phyloP scores from a whole-genome alignment of 129 eudicot genomes.

The Artemisia tridentata region DNA sequence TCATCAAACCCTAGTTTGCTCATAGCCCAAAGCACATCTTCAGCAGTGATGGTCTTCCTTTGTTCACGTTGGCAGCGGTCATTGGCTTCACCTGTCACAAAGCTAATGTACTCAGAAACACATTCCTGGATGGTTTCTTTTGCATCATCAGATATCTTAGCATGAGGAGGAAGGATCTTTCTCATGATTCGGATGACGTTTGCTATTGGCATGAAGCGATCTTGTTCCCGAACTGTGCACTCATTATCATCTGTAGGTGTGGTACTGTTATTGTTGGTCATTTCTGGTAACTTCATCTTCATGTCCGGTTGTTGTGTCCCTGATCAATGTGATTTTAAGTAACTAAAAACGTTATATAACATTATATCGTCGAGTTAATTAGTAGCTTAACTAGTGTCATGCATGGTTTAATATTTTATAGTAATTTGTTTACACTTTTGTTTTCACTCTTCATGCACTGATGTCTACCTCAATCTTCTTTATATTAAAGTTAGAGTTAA shows the following conservation, averaged over 20 bases:
- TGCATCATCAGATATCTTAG: conserved; percentile 86
- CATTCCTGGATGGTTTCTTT: conserved; percentile 95
- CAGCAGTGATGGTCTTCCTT: conserved; percentile 97
- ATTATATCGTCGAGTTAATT: background rate
- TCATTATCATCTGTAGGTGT: conserved; percentile 52
- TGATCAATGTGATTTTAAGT: background rate
- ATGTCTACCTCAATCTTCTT: too few relatives aligned
- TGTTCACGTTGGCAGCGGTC: conserved; percentile 92
- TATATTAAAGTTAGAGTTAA: too few relatives aligned
- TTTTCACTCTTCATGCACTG: too few relatives aligned
- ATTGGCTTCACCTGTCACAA: conserved; percentile 92
- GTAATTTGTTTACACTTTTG: too few relatives aligned
- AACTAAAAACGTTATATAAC: background rate
- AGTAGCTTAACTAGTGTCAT: too few relatives aligned
- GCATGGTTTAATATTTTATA: too few relatives aligned
- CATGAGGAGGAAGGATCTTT: conserved; percentile 76
- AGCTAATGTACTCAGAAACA: conserved; percentile 96
- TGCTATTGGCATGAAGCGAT: conserved; percentile 94
- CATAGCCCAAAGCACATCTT: conserved; percentile 99
- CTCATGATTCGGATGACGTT: conserved; percentile 93
- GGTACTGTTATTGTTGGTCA: conserved; percentile 24
- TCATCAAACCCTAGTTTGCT: conserved; percentile 92
- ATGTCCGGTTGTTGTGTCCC: conserved; percentile 32
- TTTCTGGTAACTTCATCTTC: conserved; percentile 42
- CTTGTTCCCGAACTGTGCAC: conserved; percentile 87